phyloP scores from a whole-genome alignment of 1,139 yeast genomes.

The Pichia sp. region DNA sequence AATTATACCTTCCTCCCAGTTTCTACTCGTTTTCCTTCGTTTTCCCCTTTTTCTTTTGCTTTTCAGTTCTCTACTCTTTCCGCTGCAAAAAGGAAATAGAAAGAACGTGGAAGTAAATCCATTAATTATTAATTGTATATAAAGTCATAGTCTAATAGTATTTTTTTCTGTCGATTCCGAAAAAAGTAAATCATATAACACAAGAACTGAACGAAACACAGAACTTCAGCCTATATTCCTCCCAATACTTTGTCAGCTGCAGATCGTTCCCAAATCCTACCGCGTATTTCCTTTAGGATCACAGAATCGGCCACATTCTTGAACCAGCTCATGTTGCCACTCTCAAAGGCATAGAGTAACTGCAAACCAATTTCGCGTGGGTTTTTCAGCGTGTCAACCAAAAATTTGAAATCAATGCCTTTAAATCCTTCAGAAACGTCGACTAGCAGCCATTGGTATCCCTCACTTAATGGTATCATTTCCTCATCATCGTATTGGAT shows the following conservation, averaged over 20 bases:
- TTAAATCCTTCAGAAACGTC: slow-evolving; percentile 33
- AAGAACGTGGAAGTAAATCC: too few species aligned
- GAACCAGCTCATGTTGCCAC: slow-evolving; percentile 7
- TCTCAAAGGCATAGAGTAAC: background rate
- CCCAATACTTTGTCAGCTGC: background rate
- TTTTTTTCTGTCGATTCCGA: too few species aligned
- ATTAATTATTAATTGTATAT: too few species aligned
- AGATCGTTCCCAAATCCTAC: slow-evolving; percentile 11
- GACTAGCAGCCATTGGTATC: slow-evolving; percentile 39
- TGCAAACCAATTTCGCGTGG: background rate
- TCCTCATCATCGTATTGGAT: slow-evolving; percentile 43
- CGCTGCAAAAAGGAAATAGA: too few species aligned
- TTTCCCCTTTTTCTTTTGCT: too few species aligned
- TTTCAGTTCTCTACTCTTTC: too few species aligned
- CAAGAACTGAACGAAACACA: too few species aligned
- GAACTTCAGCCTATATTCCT: too few species aligned
- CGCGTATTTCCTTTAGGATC: slow-evolving; percentile 5
- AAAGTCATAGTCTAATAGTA: too few species aligned
- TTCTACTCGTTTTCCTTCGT: background rate
- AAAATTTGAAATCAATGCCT: slow-evolving; percentile 2
- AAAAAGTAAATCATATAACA: too few species aligned
- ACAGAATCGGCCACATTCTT: slow-evolving; percentile 2
- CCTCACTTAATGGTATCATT: slow-evolving; percentile 20
- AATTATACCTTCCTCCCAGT: background rate
- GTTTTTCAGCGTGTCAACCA: background rate